Conservation (phyloP, 225 moss, liverwort and hornwort genomes). For the Thuidium tamariscinum region DNA sequence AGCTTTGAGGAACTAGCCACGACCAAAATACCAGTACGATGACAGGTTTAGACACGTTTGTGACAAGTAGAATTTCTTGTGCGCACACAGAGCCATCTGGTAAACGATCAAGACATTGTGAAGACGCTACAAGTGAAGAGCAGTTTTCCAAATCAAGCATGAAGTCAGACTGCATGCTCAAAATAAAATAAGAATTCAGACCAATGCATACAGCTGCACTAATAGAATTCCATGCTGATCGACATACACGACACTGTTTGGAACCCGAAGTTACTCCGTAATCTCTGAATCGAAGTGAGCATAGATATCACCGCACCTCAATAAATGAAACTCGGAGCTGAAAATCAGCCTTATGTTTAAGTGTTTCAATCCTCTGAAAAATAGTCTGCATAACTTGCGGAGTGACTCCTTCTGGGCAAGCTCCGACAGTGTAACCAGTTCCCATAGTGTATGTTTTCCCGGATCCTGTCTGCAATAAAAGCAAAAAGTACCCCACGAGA, state of each 20-base stretch:
- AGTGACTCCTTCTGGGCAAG: conserved; percentile 73
- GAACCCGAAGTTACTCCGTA: background rate
- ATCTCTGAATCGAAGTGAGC: background rate
- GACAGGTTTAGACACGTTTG: background rate
- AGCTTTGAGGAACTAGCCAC: background rate
- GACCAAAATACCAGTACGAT: background rate
- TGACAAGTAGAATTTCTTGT: background rate
- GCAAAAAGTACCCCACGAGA: background rate
- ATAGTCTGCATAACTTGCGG: conserved; percentile 92
- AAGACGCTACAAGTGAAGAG: background rate
- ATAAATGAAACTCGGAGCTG: conserved; percentile 96
- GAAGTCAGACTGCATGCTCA: background rate
- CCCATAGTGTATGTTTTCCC: conserved; percentile 98
- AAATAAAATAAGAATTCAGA: background rate
- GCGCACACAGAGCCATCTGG: background rate
- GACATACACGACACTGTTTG: background rate
- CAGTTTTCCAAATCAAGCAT: background rate
- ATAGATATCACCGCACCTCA: conserved; percentile 39
- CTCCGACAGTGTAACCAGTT: conserved; percentile 78
- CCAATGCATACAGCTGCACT: background rate
- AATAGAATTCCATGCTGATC: background rate
- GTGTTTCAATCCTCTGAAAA: conserved; percentile 57
- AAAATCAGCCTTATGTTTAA: conserved; percentile 77
- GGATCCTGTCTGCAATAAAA: conserved; percentile 68
- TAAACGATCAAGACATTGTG: background rate